phyloP scores from a whole-genome alignment of 164 flowering plant genomes.

The Kingdonia uniflora region DNA sequence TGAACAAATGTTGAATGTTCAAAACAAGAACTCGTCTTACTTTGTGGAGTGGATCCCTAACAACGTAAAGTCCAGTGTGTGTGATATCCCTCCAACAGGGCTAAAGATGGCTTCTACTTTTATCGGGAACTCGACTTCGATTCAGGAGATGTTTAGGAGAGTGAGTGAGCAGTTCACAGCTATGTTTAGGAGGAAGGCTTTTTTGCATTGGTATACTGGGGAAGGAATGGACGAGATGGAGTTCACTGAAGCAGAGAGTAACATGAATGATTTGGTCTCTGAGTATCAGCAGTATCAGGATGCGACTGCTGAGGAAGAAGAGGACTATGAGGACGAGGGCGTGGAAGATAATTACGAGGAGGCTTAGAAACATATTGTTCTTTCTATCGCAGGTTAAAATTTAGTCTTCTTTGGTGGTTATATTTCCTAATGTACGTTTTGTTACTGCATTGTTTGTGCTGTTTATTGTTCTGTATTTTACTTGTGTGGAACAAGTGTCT shows the following conservation, averaged over 20 bases:
- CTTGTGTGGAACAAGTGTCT: no score
- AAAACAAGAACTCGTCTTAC: constrained; percentile 14
- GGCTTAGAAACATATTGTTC: not conserved
- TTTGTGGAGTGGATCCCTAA: constrained; percentile 20
- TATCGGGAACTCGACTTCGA: constrained; percentile 11
- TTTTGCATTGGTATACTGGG: constrained; percentile 13
- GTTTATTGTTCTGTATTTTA: no score
- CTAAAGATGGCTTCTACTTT: constrained; percentile 9
- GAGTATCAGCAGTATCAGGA: constrained; percentile 18
- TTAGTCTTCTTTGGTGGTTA: no score
- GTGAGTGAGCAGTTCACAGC: constrained; percentile 18
- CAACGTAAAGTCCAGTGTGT: constrained; percentile 16
- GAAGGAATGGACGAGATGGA: constrained; percentile 16
- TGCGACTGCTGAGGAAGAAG: constrained; percentile 17
- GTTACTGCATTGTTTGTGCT: no score
- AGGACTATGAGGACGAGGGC: constrained; percentile 14
- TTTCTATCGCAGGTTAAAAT: no score
- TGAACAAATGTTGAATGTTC: constrained; percentile 13
- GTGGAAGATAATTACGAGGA: constrained; percentile 10
- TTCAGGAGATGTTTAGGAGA: constrained; percentile 16
- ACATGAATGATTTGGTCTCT: constrained; percentile 15
- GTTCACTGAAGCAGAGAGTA: constrained; percentile 16
- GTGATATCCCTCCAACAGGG: constrained; percentile 16
- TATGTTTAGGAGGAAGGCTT: constrained; percentile 16
- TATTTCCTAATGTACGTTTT: no score